Percentiles rank a stretch among this genome's conserved stretches.
Conservation (phyloP, 139 green algal genomes). For the Pleodorina starrii region DNA sequence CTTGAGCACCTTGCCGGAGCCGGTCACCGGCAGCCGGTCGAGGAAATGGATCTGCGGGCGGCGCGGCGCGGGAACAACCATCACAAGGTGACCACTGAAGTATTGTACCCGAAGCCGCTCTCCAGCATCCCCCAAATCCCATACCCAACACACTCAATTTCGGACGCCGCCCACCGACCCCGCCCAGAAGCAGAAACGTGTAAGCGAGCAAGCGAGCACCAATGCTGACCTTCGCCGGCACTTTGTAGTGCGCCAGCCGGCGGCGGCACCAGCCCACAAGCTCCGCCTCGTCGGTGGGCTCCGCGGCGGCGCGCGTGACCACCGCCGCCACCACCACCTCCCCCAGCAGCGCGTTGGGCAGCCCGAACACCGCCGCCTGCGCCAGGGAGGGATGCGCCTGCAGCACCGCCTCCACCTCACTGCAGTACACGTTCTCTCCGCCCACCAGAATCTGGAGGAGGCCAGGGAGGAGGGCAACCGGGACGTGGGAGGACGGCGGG, state of each 20-base stretch:
- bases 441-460: constrained; percentile 73
- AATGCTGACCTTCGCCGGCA: constrained; percentile 69
- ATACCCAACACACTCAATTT: too few relatives aligned
- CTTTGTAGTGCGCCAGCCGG: constrained; percentile 87
- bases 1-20: constrained; percentile 91
- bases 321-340: constrained; percentile 78
- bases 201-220: too few relatives aligned
- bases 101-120: too few relatives aligned
- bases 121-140: too few relatives aligned
- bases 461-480: not conserved
- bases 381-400: constrained; percentile 75
- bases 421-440: constrained; percentile 93
- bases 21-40: constrained; percentile 79
- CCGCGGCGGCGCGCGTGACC: constrained; percentile 25
- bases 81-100: too few relatives aligned
- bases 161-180: too few relatives aligned
- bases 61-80: too few relatives aligned
- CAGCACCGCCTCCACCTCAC: constrained; percentile 91
- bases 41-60: constrained; percentile 73
- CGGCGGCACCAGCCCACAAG: constrained; percentile 81
- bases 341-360: constrained; percentile 83
- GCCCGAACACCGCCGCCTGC: constrained; percentile 85
- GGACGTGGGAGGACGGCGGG: not conserved
- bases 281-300: constrained; percentile 36
- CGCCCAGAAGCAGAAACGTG: too few relatives aligned